Evolutionary conservation across 2,329 filamentous ascomycete genomes (phyloP).

Genomic region (Talaromyces marneffei): DNA sequence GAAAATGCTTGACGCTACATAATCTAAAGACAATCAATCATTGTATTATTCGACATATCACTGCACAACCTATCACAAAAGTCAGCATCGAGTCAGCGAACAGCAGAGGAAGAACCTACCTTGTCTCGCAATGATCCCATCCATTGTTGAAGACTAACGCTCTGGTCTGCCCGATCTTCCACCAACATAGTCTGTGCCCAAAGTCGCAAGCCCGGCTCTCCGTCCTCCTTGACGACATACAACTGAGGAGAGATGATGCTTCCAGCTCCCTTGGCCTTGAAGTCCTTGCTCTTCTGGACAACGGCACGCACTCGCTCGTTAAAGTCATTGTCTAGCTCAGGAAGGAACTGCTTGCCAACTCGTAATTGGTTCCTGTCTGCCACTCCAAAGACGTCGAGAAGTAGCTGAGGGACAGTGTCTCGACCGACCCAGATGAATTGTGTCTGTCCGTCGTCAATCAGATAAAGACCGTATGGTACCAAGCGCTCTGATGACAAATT

Average conservation of each 20-base stretch:
- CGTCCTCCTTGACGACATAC: slow-evolving; percentile 91
- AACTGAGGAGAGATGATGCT: slow-evolving; percentile 89
- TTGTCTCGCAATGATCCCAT: slow-evolving; percentile 90
- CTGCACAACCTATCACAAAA: slow-evolving; percentile 26
- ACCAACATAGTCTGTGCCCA: slow-evolving; percentile 96
- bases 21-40: slow-evolving; percentile 13
- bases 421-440: slow-evolving; percentile 97
- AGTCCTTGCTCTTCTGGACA: slow-evolving; percentile 84
- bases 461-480: slow-evolving; percentile 83
- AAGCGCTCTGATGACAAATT: slow-evolving; percentile 87
- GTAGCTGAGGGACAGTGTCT: slow-evolving; percentile 82
- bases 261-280: slow-evolving; percentile 78
- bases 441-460: slow-evolving; percentile 94
- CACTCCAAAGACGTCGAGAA: slow-evolving; percentile 85
- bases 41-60: slow-evolving; percentile 21
- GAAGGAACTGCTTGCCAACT: slow-evolving; percentile 82
- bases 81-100: not conserved
- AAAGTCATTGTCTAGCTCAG: slow-evolving; percentile 90
- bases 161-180: slow-evolving; percentile 90
- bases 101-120: slow-evolving; percentile 39
- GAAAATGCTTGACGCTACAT: slow-evolving; percentile 21
- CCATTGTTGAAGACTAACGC: slow-evolving; percentile 88
- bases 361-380: slow-evolving; percentile 77
- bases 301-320: slow-evolving; percentile 89
- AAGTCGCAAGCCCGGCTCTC: slow-evolving; percentile 86